Conservation (phyloP, 345 rosid species). For the Hevea brasiliensis region DNA sequence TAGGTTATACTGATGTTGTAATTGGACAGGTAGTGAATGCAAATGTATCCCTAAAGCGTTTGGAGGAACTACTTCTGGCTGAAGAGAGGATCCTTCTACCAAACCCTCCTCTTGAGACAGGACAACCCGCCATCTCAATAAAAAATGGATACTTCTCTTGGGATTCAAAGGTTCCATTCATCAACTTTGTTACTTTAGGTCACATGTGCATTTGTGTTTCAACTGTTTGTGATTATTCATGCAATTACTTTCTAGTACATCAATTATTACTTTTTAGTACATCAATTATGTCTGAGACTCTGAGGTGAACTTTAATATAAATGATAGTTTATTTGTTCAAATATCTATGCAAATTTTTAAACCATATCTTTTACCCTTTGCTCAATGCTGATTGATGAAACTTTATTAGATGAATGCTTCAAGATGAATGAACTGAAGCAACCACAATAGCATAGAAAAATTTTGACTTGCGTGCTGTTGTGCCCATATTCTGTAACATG, state of each 20-base stretch:
- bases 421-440: background rate
- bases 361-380: background rate
- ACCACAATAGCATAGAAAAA: background rate
- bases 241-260: too few relatives aligned
- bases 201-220: background rate
- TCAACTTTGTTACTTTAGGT: background rate
- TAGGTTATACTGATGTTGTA: conserved; percentile 25
- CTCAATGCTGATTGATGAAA: background rate
- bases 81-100: conserved; percentile 94
- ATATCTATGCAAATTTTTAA: background rate
- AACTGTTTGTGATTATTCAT: background rate
- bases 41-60: conserved; percentile 85
- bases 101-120: conserved; percentile 77
- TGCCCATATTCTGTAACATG: background rate
- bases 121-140: conserved; percentile 73
- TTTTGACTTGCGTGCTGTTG: conserved; percentile 1
- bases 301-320: too few relatives aligned
- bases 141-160: conserved; percentile 89
- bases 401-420: background rate
- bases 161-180: conserved; percentile 75
- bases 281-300: too few relatives aligned
- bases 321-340: too few relatives aligned
- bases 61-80: conserved; percentile 85
- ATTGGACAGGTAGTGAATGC: conserved; percentile 78
- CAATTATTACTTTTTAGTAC: too few relatives aligned